Evolutionary conservation across 192 early-diverging fungal species (phyloP).

Genomic region (Coemansia sp.): DNA sequence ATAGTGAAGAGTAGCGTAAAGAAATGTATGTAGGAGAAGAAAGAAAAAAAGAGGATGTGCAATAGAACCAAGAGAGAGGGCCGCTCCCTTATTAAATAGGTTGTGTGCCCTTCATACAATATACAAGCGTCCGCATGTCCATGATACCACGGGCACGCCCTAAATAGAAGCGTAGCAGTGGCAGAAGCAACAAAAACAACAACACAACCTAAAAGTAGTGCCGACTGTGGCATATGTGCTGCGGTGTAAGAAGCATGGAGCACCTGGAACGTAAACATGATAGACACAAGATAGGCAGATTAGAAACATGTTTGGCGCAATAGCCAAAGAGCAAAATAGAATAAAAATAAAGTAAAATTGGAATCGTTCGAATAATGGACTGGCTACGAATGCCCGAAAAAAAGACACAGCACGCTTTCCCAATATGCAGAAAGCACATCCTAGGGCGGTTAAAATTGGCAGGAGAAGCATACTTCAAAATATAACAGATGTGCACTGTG

Average conservation of each 20-base stretch:
- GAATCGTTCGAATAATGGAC: background rate
- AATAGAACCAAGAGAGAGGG: background rate
- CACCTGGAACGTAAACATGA: background rate
- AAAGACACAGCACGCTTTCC: background rate
- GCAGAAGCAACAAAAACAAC: background rate
- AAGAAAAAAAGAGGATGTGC: background rate
- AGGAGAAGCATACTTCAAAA: background rate
- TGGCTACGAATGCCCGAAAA: conserved; percentile 6
- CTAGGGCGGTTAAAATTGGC: conserved; percentile 7
- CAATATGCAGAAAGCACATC: conserved; percentile 1
- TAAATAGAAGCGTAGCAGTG: background rate
- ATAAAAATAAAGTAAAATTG: background rate
- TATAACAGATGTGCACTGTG: background rate
- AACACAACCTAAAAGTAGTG: background rate
- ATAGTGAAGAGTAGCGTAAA: background rate
- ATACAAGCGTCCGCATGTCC: conserved; percentile 2
- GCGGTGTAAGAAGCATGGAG: conserved; percentile 3
- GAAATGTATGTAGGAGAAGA: background rate
- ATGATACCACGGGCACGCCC: conserved; percentile 5
- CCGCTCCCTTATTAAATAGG: conserved; percentile 2
- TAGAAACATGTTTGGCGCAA: conserved; percentile 3
- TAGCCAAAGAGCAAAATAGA: background rate
- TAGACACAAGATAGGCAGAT: background rate
- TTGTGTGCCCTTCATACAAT: background rate
- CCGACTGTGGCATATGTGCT: background rate